These are phyloP conservation scores for Aspergillus fischeri DNA, from an alignment of 2,329 filamentous ascomycete species.

Conservation along the genomic window DNA sequence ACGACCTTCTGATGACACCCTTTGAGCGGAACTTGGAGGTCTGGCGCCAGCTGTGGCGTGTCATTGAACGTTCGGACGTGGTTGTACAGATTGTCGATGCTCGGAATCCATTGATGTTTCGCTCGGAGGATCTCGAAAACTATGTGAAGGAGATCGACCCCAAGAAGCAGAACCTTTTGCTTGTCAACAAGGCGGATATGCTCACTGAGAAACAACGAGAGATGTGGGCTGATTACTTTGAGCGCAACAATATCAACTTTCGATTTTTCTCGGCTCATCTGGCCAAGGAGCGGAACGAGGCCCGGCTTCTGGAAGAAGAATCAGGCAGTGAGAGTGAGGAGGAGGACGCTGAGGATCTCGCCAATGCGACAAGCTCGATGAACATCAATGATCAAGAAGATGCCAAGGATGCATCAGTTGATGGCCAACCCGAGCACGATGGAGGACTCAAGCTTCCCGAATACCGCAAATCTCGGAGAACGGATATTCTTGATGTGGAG, in stretches of 20 bases:
- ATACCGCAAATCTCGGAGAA: conserved; percentile 44
- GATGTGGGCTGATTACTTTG: conserved; percentile 83
- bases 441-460: conserved; percentile 20
- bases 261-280: conserved; percentile 94
- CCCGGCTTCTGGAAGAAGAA: conserved; percentile 51
- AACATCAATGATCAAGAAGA: conserved; percentile 23
- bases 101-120: conserved; percentile 86
- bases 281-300: conserved; percentile 84
- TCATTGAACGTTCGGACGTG: conserved; percentile 92
- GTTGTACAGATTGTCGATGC: conserved; percentile 98
- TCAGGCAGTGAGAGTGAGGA: conserved; percentile 39
- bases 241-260: conserved; percentile 75
- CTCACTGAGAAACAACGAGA: conserved; percentile 82
- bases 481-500: conserved; percentile 83
- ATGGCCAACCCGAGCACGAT: conserved; percentile 14
- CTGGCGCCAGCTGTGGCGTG: conserved; percentile 96
- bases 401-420: conserved; percentile 24
- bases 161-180: conserved; percentile 81
- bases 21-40: conserved; percentile 97
- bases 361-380: conserved; percentile 10
- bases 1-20: conserved; percentile 93
- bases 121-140: conserved; percentile 85
- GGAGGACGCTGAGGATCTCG: conserved; percentile 24
- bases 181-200: conserved; percentile 99
- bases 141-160: conserved; percentile 92